These are phyloP conservation scores for Plantago rigida DNA, from an alignment of 305 asterid genomes.

Conservation along the genomic window DNA sequence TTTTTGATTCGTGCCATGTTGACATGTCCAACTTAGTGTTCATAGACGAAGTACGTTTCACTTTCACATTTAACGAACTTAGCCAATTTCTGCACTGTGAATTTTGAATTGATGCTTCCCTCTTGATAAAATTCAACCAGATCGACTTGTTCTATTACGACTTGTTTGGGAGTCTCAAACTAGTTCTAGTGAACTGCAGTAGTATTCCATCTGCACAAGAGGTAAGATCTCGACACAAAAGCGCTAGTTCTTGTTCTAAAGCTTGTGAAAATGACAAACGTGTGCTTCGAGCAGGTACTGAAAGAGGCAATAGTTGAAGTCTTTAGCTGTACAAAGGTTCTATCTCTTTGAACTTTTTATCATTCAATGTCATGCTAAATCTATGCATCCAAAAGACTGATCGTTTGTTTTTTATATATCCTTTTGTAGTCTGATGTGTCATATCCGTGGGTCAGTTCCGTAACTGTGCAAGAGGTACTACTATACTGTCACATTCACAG, in stretches of 20 bases:
- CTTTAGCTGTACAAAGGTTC: constrained; percentile 57
- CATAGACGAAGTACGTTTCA: constrained; percentile 55
- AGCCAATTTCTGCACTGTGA: background rate
- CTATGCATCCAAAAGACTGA: constrained; percentile 11
- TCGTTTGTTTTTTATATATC: constrained; percentile 24
- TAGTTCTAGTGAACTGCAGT: constrained; percentile 50
- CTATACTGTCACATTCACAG: background rate
- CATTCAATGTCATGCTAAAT: constrained; percentile 17
- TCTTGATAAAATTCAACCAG: constrained; percentile 33
- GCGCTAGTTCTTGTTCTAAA: constrained; percentile 23
- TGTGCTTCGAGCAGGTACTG: constrained; percentile 38
- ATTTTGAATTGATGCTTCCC: too few relatives aligned
- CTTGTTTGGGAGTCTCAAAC: constrained; percentile 70
- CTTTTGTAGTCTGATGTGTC: constrained; percentile 36
- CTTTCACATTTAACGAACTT: constrained; percentile 3
- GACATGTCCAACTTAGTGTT: constrained; percentile 57
- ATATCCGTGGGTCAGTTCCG: constrained; percentile 36
- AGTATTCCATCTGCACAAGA: constrained; percentile 60
- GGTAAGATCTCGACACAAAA: constrained; percentile 30
- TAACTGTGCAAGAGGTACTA: constrained; percentile 9
- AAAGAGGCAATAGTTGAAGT: constrained; percentile 63
- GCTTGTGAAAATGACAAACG: constrained; percentile 20
- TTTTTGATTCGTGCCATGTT: constrained; percentile 59
- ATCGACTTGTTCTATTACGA: constrained; percentile 65
- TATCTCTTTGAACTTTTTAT: constrained; percentile 4